Evolutionary conservation across 2,329 filamentous ascomycete species (phyloP), one percentile per base, ranked within the genome.

Genomic region (Fusarium tricinctum): DNA sequence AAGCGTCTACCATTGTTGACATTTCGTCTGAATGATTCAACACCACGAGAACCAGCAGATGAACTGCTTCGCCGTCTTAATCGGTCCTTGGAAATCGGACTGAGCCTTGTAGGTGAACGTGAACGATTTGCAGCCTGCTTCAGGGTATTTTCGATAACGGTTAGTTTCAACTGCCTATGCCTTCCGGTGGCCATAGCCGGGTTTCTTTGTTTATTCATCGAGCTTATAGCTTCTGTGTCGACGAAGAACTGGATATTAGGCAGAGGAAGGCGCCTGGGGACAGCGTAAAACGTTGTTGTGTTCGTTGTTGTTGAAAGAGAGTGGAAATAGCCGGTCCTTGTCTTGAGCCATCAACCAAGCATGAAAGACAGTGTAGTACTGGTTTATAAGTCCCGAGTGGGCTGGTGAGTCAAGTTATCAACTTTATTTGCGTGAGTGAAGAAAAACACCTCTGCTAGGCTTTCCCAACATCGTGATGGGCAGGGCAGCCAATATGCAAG

Each of bases 401-500:
- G 9, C 14, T 35, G 8, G 7, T n/a, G 33, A 35, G 33, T 13
- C 15, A 35, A 35, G 14, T 35, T 35, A 35, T 35, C 14, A 7
- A n/a, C 33, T 42, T 10, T 35, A 46, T 45, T 20, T 38, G 19
- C 35, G n/a, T 20, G 10, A 47, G 38, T 20, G 8, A 26, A 26
- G 26, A 22, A 39, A 59, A 52, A 13, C 23, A 53, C 14, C 43
- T 59, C 12, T 35, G 60, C 53, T 42, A 52, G 60, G 53, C 49
- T 47, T 59, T 38, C 22, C 38, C 28, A 38, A 52, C 20, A 65
- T 65, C 35, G 60, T 50, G 38, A 43, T 23, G 32, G 46, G 23
- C 53, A 60, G 33, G 20, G 26, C 22, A 60, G 42, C 42, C 40
- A 69, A 68, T 46, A 52, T 68, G 65, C 65, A 69, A 38, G 19